Conservation (phyloP, 2,329 filamentous ascomycete genomes). For the Zasmidium cellare region DNA sequence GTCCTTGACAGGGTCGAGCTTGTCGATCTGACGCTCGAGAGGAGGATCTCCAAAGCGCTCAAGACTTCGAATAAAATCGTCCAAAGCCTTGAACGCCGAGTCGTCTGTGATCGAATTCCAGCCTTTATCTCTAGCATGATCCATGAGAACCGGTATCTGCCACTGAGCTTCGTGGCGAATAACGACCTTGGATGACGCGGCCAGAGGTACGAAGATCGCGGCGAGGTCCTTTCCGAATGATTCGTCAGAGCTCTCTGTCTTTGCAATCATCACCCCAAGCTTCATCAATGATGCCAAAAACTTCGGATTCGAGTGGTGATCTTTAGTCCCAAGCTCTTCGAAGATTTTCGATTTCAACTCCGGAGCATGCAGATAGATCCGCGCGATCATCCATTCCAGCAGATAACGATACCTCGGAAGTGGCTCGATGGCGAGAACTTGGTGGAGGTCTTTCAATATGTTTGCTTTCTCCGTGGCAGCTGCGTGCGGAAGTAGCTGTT, state of each 20-base stretch:
- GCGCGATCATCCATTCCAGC: conserved; percentile 50
- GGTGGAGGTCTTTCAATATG: conserved; percentile 41
- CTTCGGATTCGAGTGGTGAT: conserved; percentile 50
- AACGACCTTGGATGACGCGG: conserved; percentile 51
- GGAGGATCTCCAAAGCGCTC: conserved; percentile 45
- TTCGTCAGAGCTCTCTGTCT: conserved; percentile 37
- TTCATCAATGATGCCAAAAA: conserved; percentile 51
- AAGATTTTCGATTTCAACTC: conserved; percentile 37
- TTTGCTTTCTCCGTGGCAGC: conserved; percentile 25
- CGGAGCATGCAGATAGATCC: conserved; percentile 41
- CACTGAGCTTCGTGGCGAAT: conserved; percentile 56
- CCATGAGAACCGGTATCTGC: conserved; percentile 47
- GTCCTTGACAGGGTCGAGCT: conserved; percentile 45
- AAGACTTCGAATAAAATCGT: conserved; percentile 45
- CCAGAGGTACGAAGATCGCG: conserved; percentile 44
- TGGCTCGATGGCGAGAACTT: conserved; percentile 46
- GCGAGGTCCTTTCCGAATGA: conserved; percentile 42
- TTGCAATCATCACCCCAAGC: conserved; percentile 44
- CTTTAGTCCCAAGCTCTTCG: conserved; percentile 38
- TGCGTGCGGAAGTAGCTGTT: conserved; percentile 34
- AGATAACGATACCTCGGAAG: conserved; percentile 50
- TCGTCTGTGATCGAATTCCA: conserved; percentile 42
- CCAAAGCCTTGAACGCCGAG: conserved; percentile 43
- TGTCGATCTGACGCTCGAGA: conserved; percentile 38
- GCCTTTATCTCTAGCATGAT: conserved; percentile 36